Conservation (phyloP, 2,329 filamentous ascomycete genomes). For the Colletotrichum costaricense region DNA sequence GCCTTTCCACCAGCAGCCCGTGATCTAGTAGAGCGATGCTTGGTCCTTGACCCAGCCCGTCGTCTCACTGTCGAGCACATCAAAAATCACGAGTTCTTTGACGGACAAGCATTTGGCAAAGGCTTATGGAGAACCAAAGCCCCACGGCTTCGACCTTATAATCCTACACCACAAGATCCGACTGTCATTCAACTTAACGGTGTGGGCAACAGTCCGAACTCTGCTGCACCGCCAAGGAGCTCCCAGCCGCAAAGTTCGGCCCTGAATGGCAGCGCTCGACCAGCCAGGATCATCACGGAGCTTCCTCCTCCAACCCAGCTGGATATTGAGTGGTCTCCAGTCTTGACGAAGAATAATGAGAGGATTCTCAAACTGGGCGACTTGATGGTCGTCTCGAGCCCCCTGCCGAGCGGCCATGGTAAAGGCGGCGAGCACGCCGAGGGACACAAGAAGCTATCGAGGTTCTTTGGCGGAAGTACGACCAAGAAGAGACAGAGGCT, state of each 20-base stretch:
- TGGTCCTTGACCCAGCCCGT: constrained; percentile 88
- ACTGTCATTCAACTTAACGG: constrained; percentile 80
- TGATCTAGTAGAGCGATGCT: constrained; percentile 88
- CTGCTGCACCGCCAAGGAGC: constrained; percentile 43
- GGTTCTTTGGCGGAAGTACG: constrained; percentile 91
- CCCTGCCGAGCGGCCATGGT: constrained; percentile 79
- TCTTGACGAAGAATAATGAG: constrained; percentile 90
- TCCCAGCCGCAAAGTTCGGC: constrained; percentile 50
- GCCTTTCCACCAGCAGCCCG: constrained; percentile 88
- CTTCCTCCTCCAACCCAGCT: constrained; percentile 95
- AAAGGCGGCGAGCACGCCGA: constrained; percentile 75
- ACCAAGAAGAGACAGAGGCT: constrained; percentile 93
- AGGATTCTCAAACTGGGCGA: constrained; percentile 95
- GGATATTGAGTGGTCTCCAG: constrained; percentile 98
- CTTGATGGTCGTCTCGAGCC: constrained; percentile 83
- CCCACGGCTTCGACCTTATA: constrained; percentile 85
- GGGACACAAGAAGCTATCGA: constrained; percentile 86
- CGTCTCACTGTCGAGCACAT: constrained; percentile 94
- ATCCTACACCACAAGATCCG: constrained; percentile 80
- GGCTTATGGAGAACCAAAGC: constrained; percentile 90
- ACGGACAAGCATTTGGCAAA: constrained; percentile 86
- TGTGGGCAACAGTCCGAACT: constrained; percentile 46
- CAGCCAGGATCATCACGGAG: constrained; percentile 90
- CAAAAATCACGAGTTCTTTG: constrained; percentile 96
- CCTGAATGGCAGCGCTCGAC: constrained; percentile 65